Base-by-base conservation (phyloP, 352 stramenopile species). In the Phytophthora gonapodyides region DNA sequence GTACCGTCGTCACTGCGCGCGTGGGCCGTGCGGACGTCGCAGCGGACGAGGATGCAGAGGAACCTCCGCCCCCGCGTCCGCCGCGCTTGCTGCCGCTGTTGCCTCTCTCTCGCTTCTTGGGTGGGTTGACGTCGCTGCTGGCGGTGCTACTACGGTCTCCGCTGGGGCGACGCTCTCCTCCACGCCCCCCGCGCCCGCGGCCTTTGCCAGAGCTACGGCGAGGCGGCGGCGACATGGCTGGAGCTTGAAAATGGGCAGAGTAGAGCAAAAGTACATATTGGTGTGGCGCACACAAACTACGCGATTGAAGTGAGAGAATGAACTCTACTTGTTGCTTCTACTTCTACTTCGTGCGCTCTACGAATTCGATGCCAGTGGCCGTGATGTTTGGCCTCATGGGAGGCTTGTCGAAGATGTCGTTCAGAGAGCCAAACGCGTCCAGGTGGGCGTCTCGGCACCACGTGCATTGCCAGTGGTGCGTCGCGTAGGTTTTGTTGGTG, bases 401-500 rank as follows among this genome's bases (percentile, higher is more conserved):
- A 43, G 19, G 3, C 5, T 45, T 42, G 37, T 56, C 36, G 13
- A 82, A 75, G 24, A 84, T 56, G 30, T 56, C 38, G 8, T 52
- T n/a, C 0, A 84, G 57, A 33, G 60, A 37, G 24, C 55, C 35
- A 46, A 78, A 83, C 34, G 57, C 54, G 24, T 63, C 37, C 36
- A 68, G 40, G 9, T 67, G 33, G 9, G 78, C 70, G 24, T 76
- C 73, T 36, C 52, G 36, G 27, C 80, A 86, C 80, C 76, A 87
- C 34, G 76, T 84, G 54, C 77, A 89, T 55, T 87, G 76, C 77
- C 73, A 86, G 42, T 80, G 80, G 45, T 84, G 80, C 2, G 64
- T 73, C 21, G 75, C 75, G 35, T 78, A 64, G 2, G 77, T 84
- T 5, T 73, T 67, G 35, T 38, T 44, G 0, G 75, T 89, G 47